Percentiles rank a stretch among this genome's conserved stretches.
phyloP scores from a whole-genome alignment of 2,329 filamentous ascomycete species.

The Dendryphion nanum region DNA sequence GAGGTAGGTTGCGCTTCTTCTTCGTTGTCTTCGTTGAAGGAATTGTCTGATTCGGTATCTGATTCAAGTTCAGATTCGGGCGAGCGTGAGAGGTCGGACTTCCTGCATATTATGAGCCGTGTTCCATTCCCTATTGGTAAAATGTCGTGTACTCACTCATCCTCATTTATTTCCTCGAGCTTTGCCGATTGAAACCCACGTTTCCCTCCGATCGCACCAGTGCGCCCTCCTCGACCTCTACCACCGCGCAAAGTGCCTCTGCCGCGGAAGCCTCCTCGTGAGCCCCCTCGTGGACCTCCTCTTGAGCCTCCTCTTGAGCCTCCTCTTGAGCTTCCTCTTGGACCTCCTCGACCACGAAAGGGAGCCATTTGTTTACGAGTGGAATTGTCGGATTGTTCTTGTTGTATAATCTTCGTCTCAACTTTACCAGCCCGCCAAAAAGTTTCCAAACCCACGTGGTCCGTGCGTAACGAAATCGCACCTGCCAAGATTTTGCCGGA shows the following conservation, averaged over 20 bases:
- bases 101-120: conserved; percentile 17
- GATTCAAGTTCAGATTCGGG: conserved; percentile 16
- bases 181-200: conserved; percentile 28
- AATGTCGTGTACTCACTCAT: conserved; percentile 29
- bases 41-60: conserved; percentile 13
- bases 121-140: background rate
- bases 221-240: too few species aligned
- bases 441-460: conserved; percentile 20
- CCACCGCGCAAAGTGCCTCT: conserved; percentile 13
- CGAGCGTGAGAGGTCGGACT: conserved; percentile 13
- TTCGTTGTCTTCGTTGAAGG: conserved; percentile 24
- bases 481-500: conserved; percentile 28
- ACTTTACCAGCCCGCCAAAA: conserved; percentile 1
- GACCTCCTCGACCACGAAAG: conserved; percentile 22
- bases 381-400: too few species aligned
- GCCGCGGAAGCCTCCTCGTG: conserved; percentile 26
- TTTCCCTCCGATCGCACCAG: too few species aligned
- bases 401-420: too few species aligned
- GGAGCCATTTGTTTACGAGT: conserved; percentile 24
- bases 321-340: conserved; percentile 25
- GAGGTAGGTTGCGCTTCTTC: conserved; percentile 26
- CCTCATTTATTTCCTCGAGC: conserved; percentile 23
- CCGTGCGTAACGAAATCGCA: conserved; percentile 23
- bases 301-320: too few species aligned
- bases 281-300: conserved; percentile 24